Evolutionary conservation across 805 yeast genomes (phyloP), one percentile per base, ranked within the genome.

Genomic region (Spathaspora arborariae): DNA sequence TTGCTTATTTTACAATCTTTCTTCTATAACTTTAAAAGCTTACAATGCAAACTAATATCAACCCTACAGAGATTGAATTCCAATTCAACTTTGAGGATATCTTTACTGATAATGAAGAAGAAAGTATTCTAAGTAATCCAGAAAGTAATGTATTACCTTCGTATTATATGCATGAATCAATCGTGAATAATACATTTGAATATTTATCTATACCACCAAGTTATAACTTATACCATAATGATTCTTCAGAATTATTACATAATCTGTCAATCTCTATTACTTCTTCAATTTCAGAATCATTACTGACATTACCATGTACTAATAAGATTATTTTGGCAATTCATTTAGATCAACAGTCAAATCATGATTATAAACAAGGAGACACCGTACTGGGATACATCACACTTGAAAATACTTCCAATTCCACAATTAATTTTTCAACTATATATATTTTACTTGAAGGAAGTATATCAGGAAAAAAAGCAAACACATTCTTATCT

Each of bases 81-180:
- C n/a, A n/a, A 24, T 24, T 5, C 27, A 8, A 5, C 5, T 24
- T 39, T 26, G 21, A 39, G 11, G 34, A 39, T 11, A 6, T 18
- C 16, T 19, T 16, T 11, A 8, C 16, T 36, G 7, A 8, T 18
- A 21, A 36, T 19, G 39, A 36, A 3, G 39, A 36, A 13, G 39
- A 36, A 19, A 36, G 39, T 36, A 36, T 36, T 6, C 20, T 36
- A 10, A 19, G 35, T 30, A 13, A 13, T 11, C 24, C 39, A 9
- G 21, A 38, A 20, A 30, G 45, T 16, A 41, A 20, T 20, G 24
- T 48, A 5, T 34, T 48, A 13, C 51, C 51, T 19, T 48, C 51
- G 13, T 48, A 48, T 20, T 42, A 48, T 26, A 48, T 48, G 51
- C 38, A 45, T 46, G 39, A 42, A 24, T 42, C 45, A 10, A 37